These are phyloP conservation scores for Asclepias syriaca DNA, from an alignment of 257 asterid species.

Conservation along the genomic window DNA sequence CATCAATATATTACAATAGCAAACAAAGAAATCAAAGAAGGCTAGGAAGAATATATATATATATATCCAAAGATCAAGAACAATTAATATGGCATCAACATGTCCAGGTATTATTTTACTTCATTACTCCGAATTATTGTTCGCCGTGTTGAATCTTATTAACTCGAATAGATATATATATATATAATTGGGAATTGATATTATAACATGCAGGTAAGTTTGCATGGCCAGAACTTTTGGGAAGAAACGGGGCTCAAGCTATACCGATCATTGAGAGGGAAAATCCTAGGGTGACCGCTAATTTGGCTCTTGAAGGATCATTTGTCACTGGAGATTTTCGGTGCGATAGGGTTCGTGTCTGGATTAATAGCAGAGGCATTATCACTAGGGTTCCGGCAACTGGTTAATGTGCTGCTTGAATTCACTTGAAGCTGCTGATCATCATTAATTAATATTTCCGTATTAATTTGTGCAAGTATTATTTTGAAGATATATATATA, in stretches of 20 bases:
- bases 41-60: neutral
- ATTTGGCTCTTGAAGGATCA: constrained; percentile 4
- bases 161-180: no score
- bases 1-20: neutral
- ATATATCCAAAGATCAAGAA: neutral
- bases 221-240: constrained; percentile 27
- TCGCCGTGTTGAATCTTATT: no score
- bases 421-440: neutral
- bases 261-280: constrained; percentile 10
- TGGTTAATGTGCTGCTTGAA: constrained; percentile 4
- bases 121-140: no score
- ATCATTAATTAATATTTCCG: neutral
- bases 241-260: constrained; percentile 9
- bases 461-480: neutral
- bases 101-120: neutral
- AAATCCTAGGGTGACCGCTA: constrained; percentile 11
- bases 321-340: constrained; percentile 2
- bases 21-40: neutral
- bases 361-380: constrained; percentile 4
- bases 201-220: constrained; percentile 13
- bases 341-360: constrained; percentile 20
- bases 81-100: neutral
- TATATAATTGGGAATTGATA: no score
- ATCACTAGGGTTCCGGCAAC: constrained; percentile 12
- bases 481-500: no score